A percentile compares a stretch with the other conserved stretches of the same genome.
phyloP scores from a whole-genome alignment of 768 basidiomycete species.

The Termitomyces titanicus region DNA sequence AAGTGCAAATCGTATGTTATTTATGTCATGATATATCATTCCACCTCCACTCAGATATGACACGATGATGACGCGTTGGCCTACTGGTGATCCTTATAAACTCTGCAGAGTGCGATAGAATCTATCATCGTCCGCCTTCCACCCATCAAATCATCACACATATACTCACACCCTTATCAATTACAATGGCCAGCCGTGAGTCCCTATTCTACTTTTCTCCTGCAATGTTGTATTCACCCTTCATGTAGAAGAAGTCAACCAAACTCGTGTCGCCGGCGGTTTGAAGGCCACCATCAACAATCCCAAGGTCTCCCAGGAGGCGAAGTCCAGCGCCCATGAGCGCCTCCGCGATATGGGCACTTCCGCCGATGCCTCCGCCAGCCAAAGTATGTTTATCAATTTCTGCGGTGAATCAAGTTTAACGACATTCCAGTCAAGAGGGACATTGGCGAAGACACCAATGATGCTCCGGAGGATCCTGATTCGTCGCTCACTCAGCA shows the following conservation, averaged over 20 bases:
- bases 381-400: background rate
- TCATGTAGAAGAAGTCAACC: background rate
- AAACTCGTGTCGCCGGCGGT: conserved; percentile 34
- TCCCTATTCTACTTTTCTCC: too few species aligned
- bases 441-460: background rate
- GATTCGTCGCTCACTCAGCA: background rate
- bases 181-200: background rate
- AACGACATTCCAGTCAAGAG: background rate
- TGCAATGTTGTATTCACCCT: background rate
- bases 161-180: background rate
- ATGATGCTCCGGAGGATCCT: background rate
- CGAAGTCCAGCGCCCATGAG: conserved; percentile 44
- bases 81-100: background rate
- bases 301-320: conserved; percentile 52
- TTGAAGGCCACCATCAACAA: conserved; percentile 58
- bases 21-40: too few species aligned
- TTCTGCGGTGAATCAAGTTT: background rate
- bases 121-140: background rate
- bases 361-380: conserved; percentile 3
- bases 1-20: too few species aligned
- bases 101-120: background rate
- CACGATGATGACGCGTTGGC: too few species aligned
- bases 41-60: too few species aligned
- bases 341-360: conserved; percentile 36
- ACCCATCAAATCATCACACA: too few species aligned